These are phyloP conservation scores for Cladorrhinum sp. DNA, from an alignment of 2,329 filamentous ascomycete species.

Conservation along the genomic window DNA sequence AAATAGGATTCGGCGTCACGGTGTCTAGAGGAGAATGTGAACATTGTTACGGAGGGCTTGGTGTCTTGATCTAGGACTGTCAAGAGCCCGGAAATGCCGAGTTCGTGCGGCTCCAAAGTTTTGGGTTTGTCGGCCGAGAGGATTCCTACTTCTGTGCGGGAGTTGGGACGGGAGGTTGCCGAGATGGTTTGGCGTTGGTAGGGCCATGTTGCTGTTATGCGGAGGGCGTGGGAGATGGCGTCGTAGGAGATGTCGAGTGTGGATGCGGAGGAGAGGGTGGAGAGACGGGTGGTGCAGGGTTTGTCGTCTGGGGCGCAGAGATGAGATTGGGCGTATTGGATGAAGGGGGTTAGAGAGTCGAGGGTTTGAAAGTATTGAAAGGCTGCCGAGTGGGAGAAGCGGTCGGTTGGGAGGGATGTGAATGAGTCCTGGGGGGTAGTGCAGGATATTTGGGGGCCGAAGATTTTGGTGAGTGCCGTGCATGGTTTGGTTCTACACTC, in stretches of 20 bases:
- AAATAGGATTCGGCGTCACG: constrained; percentile 57
- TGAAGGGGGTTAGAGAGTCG: constrained; percentile 53
- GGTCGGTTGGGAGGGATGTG: constrained; percentile 51
- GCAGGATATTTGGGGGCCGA: constrained; percentile 35
- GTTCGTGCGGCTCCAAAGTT: constrained; percentile 63
- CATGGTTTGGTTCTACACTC: constrained; percentile 35
- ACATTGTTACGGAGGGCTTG: constrained; percentile 71
- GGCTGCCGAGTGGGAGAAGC: constrained; percentile 60
- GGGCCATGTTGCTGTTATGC: constrained; percentile 64
- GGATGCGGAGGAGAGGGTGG: constrained; percentile 49
- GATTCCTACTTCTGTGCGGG: constrained; percentile 77
- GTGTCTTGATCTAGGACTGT: constrained; percentile 73
- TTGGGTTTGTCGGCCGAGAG: constrained; percentile 62
- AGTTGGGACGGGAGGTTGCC: constrained; percentile 40
- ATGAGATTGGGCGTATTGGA: constrained; percentile 48
- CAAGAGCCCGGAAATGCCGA: constrained; percentile 75
- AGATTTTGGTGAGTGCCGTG: constrained; percentile 30
- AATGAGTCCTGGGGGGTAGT: constrained; percentile 54
- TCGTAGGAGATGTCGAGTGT: constrained; percentile 78
- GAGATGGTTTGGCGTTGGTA: constrained; percentile 40
- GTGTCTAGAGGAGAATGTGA: constrained; percentile 81
- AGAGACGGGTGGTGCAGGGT: constrained; percentile 49
- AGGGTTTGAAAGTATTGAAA: constrained; percentile 70
- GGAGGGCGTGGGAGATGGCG: constrained; percentile 60
- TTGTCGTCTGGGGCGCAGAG: constrained; percentile 48